Evolutionary conservation across 345 rosid species (phyloP), one percentile per base, ranked within the genome.

Genomic region (Viola odorata): DNA sequence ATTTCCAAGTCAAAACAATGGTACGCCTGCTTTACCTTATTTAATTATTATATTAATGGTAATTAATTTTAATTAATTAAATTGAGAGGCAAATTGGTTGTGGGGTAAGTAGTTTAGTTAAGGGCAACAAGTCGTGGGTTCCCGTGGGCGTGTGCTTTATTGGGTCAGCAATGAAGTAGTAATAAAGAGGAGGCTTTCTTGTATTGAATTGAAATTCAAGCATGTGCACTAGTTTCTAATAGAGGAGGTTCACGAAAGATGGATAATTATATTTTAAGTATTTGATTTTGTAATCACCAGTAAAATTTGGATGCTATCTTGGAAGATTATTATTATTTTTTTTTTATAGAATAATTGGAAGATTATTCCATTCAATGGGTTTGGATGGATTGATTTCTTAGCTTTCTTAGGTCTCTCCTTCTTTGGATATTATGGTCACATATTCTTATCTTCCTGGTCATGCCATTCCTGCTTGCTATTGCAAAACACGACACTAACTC

Each of bases 1-100:
- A 3, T 10, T 68, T 60, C 75, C 67, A 58, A 67, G 81, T 80
- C 84, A 74, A 80, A 69, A 61, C 78, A 45, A 73, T 8, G 56
- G 36, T 37, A 61, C 75, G 63, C 73, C 58, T 56, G 51, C 70
- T 16, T 39, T 49, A 2, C 32, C 32, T 23, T 23, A 23, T 53
- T 38, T 11, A 56, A 8, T 23, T 23, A 23, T 23, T 23, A 23
- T 23, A 23, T 23, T 23, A 23, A 23, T 23, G 2, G 32, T 23
- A 23, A 23, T 23, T 23, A n/a, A n/a, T n/a, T n/a, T n/a, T n/a
- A n/a, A n/a, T n/a, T n/a, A n/a, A n/a, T n/a, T n/a, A n/a, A n/a
- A n/a, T n/a, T n/a, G n/a, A n/a, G n/a, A n/a, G n/a, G n/a, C n/a
- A n/a, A n/a, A n/a, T 23, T 23, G 32, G 2, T 23, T 23, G 32